These are phyloP conservation scores for Alternaria consortialis DNA, from an alignment of 2,329 filamentous ascomycete genomes.

Conservation along the genomic window DNA sequence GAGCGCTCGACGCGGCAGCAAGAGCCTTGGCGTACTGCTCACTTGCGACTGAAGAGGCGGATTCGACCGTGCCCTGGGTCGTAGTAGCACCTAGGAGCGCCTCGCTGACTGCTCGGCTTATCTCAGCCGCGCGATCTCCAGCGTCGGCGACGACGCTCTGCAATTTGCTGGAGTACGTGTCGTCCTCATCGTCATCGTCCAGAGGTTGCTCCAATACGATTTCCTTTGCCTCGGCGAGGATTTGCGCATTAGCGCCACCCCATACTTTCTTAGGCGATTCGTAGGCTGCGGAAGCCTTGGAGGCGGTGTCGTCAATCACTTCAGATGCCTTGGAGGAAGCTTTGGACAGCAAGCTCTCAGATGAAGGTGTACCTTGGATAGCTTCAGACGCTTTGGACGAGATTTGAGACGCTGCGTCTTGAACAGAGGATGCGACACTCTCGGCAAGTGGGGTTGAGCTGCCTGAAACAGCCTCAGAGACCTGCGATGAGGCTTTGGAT, in stretches of 20 bases:
- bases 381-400: conserved; percentile 39
- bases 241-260: conserved; percentile 63
- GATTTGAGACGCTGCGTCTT: conserved; percentile 47
- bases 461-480: conserved; percentile 41
- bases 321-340: conserved; percentile 33
- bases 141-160: conserved; percentile 62
- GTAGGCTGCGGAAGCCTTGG: conserved; percentile 36
- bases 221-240: conserved; percentile 57
- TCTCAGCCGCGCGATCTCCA: conserved; percentile 61
- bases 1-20: conserved; percentile 63
- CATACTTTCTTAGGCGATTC: conserved; percentile 60
- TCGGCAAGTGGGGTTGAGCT: conserved; percentile 41
- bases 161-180: conserved; percentile 60
- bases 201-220: conserved; percentile 61
- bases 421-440: conserved; percentile 49
- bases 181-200: conserved; percentile 57
- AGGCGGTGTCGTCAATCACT: conserved; percentile 30
- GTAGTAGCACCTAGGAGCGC: conserved; percentile 59
- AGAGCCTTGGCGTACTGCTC: conserved; percentile 67
- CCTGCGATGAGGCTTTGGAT: conserved; percentile 43
- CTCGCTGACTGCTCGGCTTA: conserved; percentile 66
- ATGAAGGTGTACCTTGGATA: conserved; percentile 24
- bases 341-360: conserved; percentile 37
- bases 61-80: conserved; percentile 59
- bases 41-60: conserved; percentile 62